Base-by-base conservation (phyloP, 164 flowering plant genomes). In the Aristolochia californica region DNA sequence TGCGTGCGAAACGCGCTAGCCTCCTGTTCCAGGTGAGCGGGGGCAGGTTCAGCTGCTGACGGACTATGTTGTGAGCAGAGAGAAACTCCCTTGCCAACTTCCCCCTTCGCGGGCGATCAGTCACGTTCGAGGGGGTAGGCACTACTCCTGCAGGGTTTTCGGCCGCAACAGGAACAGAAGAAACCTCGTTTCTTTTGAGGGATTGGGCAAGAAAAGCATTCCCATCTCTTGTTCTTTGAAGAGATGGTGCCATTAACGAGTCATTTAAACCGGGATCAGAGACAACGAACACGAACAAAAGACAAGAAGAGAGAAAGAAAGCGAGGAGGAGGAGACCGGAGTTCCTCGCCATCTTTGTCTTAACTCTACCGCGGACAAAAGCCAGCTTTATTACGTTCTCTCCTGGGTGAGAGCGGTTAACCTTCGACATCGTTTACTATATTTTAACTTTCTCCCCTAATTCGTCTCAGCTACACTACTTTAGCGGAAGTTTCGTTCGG, bases 21-120 rank as follows among this genome's bases (percentile, higher is more conserved):
- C 50, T 56, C 2, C 45, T 0, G 53, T 82, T 85, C 96, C 96
- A 88, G 26, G 49, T 58, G 25, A 88, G 40, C 0, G 82, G 85
- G 12, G 26, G 48, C 70, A 75, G n/a, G 4, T 77, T 53, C 0
- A 72, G 15, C 12, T 65, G 48, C 0, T 63, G 13, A 5, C 96
- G 74, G 2, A 75, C 83, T 4, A 65, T 70, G 48, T 87, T 87
- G 2, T 87, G 96, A 12, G 82, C 79, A 1, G 49, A 60, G 62
- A 86, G 21, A 59, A 79, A 83, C 40, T 80, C 76, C 55, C 25
- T 57, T 1, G 57, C 72, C 54, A 50, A 13, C 17, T 22, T 4
- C 5, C 54, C 54, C 23, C 54, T 24, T 4, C 5, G 13, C 23
- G 3, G 28, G 23, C 26, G 53, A 22, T 18, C 53, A 13, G 1